phyloP scores from a whole-genome alignment of 2,329 filamentous ascomycete genomes.

The Ceratocystis papillata region DNA sequence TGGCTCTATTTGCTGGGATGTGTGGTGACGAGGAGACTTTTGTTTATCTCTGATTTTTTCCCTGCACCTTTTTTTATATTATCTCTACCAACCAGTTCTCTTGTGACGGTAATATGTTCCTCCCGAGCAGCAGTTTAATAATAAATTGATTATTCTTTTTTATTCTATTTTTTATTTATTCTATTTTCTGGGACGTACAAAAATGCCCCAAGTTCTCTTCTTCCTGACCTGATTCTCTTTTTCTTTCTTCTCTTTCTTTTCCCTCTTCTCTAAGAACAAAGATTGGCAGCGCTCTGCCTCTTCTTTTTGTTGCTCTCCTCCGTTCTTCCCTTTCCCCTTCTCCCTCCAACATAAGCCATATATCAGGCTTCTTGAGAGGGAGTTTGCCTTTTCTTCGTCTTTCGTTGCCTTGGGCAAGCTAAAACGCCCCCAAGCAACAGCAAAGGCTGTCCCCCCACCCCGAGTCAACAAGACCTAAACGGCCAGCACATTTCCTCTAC shows the following conservation, averaged over 20 bases:
- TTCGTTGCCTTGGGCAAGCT: not conserved
- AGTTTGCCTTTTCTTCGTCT: not conserved
- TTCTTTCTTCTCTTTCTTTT: slow-evolving; percentile 11
- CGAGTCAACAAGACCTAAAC: slow-evolving; percentile 3
- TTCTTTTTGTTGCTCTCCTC: slow-evolving; percentile 26
- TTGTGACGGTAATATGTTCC: slow-evolving; percentile 12
- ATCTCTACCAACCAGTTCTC: not conserved
- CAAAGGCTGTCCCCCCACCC: slow-evolving; percentile 25
- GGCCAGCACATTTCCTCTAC: slow-evolving; percentile 15
- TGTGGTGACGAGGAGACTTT: not conserved
- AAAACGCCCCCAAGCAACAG: slow-evolving; percentile 13
- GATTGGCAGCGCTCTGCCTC: slow-evolving; percentile 20
- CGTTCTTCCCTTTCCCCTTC: slow-evolving; percentile 23
- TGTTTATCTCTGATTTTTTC: not conserved
- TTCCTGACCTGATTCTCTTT: slow-evolving; percentile 2
- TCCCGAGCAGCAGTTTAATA: not conserved
- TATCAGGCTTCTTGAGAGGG: slow-evolving; percentile 4
- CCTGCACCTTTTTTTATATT: not conserved
- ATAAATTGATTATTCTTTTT: not conserved
- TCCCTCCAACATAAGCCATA: not conserved
- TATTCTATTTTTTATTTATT: slow-evolving; percentile 6
- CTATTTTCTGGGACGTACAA: slow-evolving; percentile 10
- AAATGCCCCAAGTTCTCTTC: not conserved
- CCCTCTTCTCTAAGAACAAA: slow-evolving; percentile 8
- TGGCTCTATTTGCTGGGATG: not conserved